Conservation (phyloP, 257 asterid species). For the Galeopsis tetrahit region DNA sequence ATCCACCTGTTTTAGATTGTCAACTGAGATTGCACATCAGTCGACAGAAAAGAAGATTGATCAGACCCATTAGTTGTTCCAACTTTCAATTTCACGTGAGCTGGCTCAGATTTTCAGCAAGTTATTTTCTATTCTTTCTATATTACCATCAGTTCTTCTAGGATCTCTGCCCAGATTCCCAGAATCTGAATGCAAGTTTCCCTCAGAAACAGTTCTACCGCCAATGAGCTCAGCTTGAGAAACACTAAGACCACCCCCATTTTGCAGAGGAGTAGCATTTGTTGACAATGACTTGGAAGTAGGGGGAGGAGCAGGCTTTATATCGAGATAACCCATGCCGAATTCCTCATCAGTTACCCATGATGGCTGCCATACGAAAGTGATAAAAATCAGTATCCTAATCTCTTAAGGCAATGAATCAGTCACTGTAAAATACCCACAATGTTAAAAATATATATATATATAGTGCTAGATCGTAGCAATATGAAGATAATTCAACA, state of each 20-base stretch:
- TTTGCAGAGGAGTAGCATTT: conserved; percentile 58
- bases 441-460: conserved; percentile 20
- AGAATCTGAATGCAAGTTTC: conserved; percentile 56
- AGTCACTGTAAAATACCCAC: conserved; percentile 8
- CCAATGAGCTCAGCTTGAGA: conserved; percentile 65
- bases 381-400: conserved; percentile 22
- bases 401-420: conserved; percentile 12
- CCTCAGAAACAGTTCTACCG: conserved; percentile 55
- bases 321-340: conserved; percentile 95
- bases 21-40: conserved; percentile 55
- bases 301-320: conserved; percentile 75
- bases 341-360: conserved; percentile 99
- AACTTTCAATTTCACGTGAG: conserved; percentile 49
- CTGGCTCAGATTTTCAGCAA: conserved; percentile 52
- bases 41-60: conserved; percentile 50
- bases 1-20: conserved; percentile 66
- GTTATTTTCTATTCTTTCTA: conserved; percentile 48
- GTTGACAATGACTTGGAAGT: conserved; percentile 62
- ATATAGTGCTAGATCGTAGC: conserved; percentile 24
- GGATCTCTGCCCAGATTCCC: conserved; percentile 61
- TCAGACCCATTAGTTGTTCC: conserved; percentile 56
- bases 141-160: conserved; percentile 72
- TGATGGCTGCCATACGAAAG: conserved; percentile 64
- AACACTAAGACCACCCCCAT: conserved; percentile 56
- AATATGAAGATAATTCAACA: conserved; percentile 23